Percentiles rank a stretch among this genome's conserved stretches.
phyloP scores from a whole-genome alignment of 208 protist genomes.

The Trichomonas tenax region DNA sequence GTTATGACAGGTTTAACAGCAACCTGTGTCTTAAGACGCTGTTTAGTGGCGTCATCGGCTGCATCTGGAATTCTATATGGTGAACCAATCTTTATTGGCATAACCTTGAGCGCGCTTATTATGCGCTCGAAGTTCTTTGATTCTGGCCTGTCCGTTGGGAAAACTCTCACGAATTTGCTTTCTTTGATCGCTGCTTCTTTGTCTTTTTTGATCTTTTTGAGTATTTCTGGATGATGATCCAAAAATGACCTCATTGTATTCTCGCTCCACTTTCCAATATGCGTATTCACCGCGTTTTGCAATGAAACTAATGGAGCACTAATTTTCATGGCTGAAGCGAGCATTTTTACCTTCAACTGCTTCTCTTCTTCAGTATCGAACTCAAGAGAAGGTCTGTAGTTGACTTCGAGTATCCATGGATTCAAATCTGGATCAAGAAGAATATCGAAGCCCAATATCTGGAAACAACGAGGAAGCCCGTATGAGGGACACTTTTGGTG shows the following conservation, averaged over 20 bases:
- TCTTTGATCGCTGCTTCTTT: neutral
- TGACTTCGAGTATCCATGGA: conserved; percentile 83
- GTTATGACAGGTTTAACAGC: neutral
- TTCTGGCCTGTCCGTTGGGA: neutral
- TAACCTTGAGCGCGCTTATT: neutral
- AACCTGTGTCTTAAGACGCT: neutral
- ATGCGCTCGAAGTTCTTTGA: neutral
- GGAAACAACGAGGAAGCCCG: conserved; percentile 55
- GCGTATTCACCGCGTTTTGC: neutral
- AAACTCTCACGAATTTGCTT: neutral
- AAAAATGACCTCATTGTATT: neutral
- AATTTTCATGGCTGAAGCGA: neutral
- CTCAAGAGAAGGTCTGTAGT: conserved; percentile 73
- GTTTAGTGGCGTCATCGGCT: neutral
- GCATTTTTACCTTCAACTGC: neutral
- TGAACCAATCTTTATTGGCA: neutral
- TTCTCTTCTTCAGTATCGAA: neutral
- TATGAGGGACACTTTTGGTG: neutral
- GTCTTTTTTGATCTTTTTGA: neutral
- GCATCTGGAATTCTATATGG: neutral
- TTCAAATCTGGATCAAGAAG: conserved; percentile 67
- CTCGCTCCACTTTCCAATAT: neutral
- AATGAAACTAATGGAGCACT: neutral
- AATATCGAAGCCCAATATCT: conserved; percentile 84
- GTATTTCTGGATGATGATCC: neutral